Conservation (phyloP, 306 rosid species). For the Ammopiptanthus mongolicus region DNA sequence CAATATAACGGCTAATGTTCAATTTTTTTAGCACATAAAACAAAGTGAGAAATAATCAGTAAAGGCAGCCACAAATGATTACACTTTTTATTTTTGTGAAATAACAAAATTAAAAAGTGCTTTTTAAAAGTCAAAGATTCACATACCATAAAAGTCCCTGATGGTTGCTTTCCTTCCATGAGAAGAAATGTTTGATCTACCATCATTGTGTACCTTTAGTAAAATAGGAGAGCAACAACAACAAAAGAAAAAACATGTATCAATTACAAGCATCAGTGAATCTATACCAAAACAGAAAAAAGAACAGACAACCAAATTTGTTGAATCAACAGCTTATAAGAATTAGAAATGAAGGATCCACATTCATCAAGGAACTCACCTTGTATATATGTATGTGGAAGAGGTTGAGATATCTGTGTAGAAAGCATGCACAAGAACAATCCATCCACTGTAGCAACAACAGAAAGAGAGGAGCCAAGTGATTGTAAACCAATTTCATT, state of each 20-base stretch:
- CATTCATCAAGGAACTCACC: constrained; percentile 40
- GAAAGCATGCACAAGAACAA: constrained; percentile 71
- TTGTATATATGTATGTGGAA: constrained; percentile 78
- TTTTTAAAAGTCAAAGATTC: constrained; percentile 13
- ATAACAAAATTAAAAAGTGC: not conserved
- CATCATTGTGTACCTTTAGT: constrained; percentile 70
- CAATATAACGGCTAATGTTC: constrained; percentile 67
- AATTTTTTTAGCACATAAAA: constrained; percentile 5
- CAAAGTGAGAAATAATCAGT: constrained; percentile 15
- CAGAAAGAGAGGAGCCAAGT: constrained; percentile 71
- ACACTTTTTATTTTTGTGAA: not conserved
- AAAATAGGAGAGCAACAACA: not conserved
- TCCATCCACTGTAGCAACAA: constrained; percentile 83
- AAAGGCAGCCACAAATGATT: not conserved
- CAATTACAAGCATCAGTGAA: not conserved
- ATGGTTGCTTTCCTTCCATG: constrained; percentile 89
- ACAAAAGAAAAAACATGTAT: not conserved
- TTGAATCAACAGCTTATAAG: not conserved
- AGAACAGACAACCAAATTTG: not conserved
- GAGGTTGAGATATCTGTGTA: constrained; percentile 65
- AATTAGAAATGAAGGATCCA: not conserved
- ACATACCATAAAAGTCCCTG: constrained; percentile 79
- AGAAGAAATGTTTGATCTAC: constrained; percentile 54
- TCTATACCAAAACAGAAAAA: not conserved
- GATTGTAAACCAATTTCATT: constrained; percentile 82